Conservation (phyloP, 306 rosid genomes). For the Cucumis melo region DNA sequence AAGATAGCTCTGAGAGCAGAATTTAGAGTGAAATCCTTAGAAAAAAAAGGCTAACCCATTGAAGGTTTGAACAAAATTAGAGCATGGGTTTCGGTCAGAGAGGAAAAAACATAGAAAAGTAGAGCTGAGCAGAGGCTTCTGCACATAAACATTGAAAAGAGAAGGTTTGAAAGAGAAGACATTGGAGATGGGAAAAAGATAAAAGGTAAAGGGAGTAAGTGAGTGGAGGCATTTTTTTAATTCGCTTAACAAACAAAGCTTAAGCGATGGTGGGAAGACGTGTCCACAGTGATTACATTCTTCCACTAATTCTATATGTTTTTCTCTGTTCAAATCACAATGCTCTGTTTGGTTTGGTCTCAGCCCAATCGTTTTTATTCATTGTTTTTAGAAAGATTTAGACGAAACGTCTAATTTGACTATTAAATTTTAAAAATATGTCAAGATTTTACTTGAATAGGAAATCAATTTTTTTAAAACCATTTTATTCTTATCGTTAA, state of each 20-base stretch:
- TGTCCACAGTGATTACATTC: background rate
- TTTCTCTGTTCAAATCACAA: background rate
- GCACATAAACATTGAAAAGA: background rate
- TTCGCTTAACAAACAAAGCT: background rate
- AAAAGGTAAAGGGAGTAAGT: background rate
- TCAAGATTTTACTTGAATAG: too few relatives aligned
- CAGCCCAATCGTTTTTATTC: background rate
- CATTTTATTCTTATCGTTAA: too few relatives aligned
- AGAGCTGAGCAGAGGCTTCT: background rate
- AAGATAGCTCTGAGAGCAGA: background rate
- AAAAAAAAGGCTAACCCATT: background rate
- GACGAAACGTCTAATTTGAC: too few relatives aligned
- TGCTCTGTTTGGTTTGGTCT: background rate
- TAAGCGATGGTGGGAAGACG: conserved; percentile 4
- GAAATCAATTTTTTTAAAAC: too few relatives aligned
- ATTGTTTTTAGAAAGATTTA: too few relatives aligned
- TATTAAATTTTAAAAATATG: too few relatives aligned
- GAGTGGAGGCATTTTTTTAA: conserved; percentile 1
- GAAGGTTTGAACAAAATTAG: background rate
- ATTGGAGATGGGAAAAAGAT: background rate
- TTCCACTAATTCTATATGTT: background rate
- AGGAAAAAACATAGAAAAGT: background rate
- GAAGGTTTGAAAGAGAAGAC: conserved; percentile 2
- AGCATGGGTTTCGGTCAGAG: background rate
- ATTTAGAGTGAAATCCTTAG: background rate